Percentiles rank a stretch among this genome's conserved stretches.
phyloP scores from a whole-genome alignment of 257 asterid genomes.

The Nicotiana tomentosiformis region DNA sequence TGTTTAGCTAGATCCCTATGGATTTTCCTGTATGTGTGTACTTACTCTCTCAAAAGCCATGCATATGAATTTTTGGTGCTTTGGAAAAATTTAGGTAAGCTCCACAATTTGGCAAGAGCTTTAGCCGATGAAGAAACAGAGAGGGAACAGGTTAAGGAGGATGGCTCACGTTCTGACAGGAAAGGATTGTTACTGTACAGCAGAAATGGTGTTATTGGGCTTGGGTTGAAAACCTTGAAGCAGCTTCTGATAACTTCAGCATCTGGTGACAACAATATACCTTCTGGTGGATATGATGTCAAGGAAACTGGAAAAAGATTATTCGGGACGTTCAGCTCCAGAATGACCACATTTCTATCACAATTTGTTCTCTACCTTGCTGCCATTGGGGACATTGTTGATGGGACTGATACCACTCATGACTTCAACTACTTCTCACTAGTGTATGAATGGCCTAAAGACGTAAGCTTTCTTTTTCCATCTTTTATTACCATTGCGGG shows the following conservation, averaged over 20 bases:
- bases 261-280: slow-evolving; percentile 48
- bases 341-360: slow-evolving; percentile 78
- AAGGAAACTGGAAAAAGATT: slow-evolving; percentile 72
- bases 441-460: slow-evolving; percentile 98
- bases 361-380: slow-evolving; percentile 95
- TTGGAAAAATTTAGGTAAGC: slow-evolving; percentile 56
- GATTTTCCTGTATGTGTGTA: background rate
- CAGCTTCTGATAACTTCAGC: slow-evolving; percentile 35
- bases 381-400: slow-evolving; percentile 97
- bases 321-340: slow-evolving; percentile 73
- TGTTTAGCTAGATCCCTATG: background rate
- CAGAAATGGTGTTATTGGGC: slow-evolving; percentile 72
- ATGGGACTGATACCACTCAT: slow-evolving; percentile 98
- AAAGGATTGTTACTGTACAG: slow-evolving; percentile 44
- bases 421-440: slow-evolving; percentile 96
- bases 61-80: background rate
- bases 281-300: slow-evolving; percentile 62
- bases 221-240: slow-evolving; percentile 70
- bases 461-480: slow-evolving; percentile 48
- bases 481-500: background rate
- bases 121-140: slow-evolving; percentile 90
- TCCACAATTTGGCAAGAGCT: slow-evolving; percentile 96
- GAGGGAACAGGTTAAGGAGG: slow-evolving; percentile 55
- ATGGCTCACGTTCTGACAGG: slow-evolving; percentile 54
- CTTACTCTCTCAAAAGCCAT: background rate